phyloP scores from a whole-genome alignment of 2,329 filamentous ascomycete genomes.

The Lecanosticta acicola region DNA sequence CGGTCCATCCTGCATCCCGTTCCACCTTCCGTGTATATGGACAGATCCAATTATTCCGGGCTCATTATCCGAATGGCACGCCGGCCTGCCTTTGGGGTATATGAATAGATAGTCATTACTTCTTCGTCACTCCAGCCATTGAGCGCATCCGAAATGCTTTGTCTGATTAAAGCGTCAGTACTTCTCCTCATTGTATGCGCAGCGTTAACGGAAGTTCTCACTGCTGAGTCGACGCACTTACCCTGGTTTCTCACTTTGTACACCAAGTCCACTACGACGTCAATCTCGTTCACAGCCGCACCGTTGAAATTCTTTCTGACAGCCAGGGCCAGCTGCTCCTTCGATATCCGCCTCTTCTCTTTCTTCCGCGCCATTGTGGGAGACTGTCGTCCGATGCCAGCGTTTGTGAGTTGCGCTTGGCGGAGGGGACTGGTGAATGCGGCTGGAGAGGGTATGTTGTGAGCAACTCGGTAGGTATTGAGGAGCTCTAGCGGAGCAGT shows the following conservation, averaged over 20 bases:
- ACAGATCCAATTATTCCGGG: neutral
- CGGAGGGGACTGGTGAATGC: conserved; percentile 55
- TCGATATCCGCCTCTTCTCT: conserved; percentile 60
- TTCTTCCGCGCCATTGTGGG: conserved; percentile 68
- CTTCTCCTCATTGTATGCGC: neutral
- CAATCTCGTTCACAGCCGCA: conserved; percentile 71
- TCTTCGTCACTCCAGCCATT: conserved; percentile 29
- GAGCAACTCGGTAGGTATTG: conserved; percentile 68
- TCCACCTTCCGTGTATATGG: neutral
- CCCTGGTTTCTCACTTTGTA: conserved; percentile 63
- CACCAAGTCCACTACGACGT: conserved; percentile 73
- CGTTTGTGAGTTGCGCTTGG: conserved; percentile 47
- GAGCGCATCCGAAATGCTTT: conserved; percentile 45
- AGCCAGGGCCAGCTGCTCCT: conserved; percentile 64
- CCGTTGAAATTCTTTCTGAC: conserved; percentile 81
- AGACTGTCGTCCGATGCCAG: conserved; percentile 60
- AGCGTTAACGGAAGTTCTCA: neutral
- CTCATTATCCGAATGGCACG: no score
- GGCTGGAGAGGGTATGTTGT: conserved; percentile 64
- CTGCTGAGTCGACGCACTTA: no score
- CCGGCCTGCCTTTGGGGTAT: neutral
- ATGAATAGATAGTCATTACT: conserved; percentile 7
- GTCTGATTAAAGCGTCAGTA: conserved; percentile 29
- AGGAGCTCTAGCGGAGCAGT: conserved; percentile 62
- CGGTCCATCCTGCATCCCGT: neutral